Evolutionary conservation across 2,329 filamentous ascomycete species (phyloP).

Genomic region (Ceratocystis cubensis): DNA sequence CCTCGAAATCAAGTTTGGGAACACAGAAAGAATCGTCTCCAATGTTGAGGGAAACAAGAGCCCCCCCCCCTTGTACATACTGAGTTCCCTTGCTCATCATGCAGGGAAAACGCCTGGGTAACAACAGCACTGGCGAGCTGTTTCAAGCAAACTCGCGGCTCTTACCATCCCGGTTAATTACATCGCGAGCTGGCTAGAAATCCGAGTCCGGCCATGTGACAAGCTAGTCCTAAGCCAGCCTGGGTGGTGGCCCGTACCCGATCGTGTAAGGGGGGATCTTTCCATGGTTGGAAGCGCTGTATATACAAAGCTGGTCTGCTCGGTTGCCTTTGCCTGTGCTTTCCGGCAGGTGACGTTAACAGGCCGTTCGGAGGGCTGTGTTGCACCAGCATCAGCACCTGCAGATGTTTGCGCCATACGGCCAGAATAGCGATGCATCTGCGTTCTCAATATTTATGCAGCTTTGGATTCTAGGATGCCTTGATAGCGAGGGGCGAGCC

Average conservation of each 20-base stretch:
- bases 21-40: no score
- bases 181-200: neutral
- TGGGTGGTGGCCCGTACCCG: neutral
- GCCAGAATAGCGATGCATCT: neutral
- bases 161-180: neutral
- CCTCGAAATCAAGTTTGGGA: no score
- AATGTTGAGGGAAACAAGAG: no score
- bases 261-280: neutral
- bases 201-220: neutral
- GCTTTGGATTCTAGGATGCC: neutral
- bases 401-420: neutral
- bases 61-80: no score
- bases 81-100: no score
- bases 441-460: neutral
- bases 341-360: neutral
- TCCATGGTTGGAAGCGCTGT: neutral
- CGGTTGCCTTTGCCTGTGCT: neutral
- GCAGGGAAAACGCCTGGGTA: no score
- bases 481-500: neutral
- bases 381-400: no score
- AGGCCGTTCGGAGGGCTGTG: no score
- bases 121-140: no score
- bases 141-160: no score
- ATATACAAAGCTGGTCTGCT: neutral
- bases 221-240: neutral